Evolutionary conservation across 23 red algal species (phyloP).

Genomic region (Gracilariopsis chorda): DNA sequence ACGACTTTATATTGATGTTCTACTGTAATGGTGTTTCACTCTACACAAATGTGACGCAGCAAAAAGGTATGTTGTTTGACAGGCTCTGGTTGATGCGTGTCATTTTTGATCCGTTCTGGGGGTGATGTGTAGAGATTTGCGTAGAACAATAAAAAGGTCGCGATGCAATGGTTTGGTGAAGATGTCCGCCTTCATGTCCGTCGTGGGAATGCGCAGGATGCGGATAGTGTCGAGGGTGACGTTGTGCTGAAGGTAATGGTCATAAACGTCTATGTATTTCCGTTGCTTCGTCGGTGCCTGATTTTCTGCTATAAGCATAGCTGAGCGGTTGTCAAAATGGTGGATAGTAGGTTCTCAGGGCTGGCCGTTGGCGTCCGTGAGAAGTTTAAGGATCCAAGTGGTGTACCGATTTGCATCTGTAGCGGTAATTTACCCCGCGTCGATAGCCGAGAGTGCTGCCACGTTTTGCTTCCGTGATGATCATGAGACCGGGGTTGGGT

Average conservation of each 20-base stretch:
- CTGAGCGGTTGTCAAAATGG: neutral
- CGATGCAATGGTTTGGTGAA: neutral
- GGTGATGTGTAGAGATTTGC: neutral
- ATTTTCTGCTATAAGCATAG: neutral
- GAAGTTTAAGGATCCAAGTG: neutral
- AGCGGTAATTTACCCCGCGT: neutral
- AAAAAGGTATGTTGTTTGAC: neutral
- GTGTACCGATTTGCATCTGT: neutral
- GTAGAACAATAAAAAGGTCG: neutral
- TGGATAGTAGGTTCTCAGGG: too few species aligned
- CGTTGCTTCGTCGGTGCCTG: neutral
- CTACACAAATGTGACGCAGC: neutral
- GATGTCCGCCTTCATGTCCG: neutral
- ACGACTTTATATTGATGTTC: too few species aligned
- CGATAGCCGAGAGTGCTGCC: neutral
- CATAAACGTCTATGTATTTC: neutral
- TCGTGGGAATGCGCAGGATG: neutral
- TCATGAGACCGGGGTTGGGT: neutral
- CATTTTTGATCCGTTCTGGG: neutral
- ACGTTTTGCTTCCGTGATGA: neutral
- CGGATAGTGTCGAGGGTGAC: neutral
- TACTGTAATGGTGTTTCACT: neutral
- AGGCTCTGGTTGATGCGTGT: neutral
- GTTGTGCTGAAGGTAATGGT: neutral
- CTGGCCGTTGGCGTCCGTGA: neutral